Conservation (phyloP, 805 yeast species). For the Lachancea meyersii region DNA sequence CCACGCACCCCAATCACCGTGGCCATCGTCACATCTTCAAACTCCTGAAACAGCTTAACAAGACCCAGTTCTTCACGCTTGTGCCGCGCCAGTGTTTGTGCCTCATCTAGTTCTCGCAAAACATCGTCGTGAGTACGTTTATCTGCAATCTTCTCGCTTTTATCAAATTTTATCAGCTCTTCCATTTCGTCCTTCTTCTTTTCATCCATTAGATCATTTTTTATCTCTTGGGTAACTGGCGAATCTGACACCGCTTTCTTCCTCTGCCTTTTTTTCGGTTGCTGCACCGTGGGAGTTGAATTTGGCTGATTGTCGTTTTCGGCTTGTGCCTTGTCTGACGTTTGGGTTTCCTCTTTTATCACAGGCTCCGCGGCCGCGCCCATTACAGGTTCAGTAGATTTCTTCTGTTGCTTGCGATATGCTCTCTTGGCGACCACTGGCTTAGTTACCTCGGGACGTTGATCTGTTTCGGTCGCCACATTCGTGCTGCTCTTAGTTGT, state of each 20-base stretch:
- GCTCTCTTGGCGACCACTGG: background rate
- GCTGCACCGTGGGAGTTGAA: background rate
- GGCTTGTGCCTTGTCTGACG: background rate
- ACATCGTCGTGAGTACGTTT: conserved; percentile 22
- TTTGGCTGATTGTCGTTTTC: conserved; percentile 1
- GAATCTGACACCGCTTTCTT: conserved; percentile 1
- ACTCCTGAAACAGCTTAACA: conserved; percentile 30
- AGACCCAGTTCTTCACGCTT: conserved; percentile 30
- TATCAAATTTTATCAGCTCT: conserved; percentile 7
- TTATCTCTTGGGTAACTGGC: conserved; percentile 3
- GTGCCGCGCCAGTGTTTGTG: conserved; percentile 18
- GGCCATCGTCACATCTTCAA: conserved; percentile 32
- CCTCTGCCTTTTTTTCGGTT: conserved; percentile 5
- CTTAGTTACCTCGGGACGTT: conserved; percentile 2
- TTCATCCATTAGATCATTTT: conserved; percentile 8
- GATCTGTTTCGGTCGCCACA: conserved; percentile 1
- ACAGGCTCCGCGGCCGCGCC: conserved; percentile 4
- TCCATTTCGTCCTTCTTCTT: conserved; percentile 11
- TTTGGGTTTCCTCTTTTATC: background rate
- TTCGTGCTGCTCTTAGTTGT: background rate
- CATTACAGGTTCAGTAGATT: background rate
- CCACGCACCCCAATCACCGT: conserved; percentile 34
- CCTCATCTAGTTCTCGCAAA: conserved; percentile 17
- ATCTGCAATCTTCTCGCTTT: conserved; percentile 6
- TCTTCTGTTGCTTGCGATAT: conserved; percentile 3